A percentile compares a stretch with the other conserved stretches of the same genome.
Conservation (phyloP, 495 filamentous ascomycete species). For the Tuber borchii region DNA sequence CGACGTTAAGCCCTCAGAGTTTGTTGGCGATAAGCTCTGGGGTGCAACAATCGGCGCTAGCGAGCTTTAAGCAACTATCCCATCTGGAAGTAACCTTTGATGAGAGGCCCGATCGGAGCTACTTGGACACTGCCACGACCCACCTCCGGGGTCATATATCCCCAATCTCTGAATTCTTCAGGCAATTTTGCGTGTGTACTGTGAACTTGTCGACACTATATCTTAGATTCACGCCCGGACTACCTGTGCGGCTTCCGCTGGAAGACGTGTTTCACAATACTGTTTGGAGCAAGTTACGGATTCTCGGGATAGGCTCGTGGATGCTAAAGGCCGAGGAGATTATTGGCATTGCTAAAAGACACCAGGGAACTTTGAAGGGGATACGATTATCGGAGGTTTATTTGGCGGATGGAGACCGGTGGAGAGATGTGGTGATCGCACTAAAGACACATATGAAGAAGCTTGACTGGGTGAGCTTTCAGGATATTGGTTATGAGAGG, state of each 20-base stretch:
- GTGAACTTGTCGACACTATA: conserved; percentile 38
- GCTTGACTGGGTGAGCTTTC: conserved; percentile 38
- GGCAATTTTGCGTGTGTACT: conserved; percentile 32
- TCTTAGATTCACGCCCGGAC: conserved; percentile 38
- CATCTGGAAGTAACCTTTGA: conserved; percentile 41
- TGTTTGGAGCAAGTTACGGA: conserved; percentile 36
- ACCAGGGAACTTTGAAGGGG: conserved; percentile 35
- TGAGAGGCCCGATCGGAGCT: conserved; percentile 38
- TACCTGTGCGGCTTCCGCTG: conserved; percentile 39
- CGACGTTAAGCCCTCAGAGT: conserved; percentile 40
- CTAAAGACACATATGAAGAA: conserved; percentile 30
- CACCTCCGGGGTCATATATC: conserved; percentile 39
- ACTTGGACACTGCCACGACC: conserved; percentile 36
- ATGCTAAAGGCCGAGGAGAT: conserved; percentile 37
- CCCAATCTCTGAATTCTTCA: conserved; percentile 38
- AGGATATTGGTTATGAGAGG: conserved; percentile 37
- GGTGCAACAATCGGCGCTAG: conserved; percentile 21
- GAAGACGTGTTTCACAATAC: conserved; percentile 39
- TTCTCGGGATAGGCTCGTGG: conserved; percentile 41
- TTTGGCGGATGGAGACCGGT: conserved; percentile 35
- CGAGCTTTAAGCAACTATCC: conserved; percentile 35
- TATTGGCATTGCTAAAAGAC: conserved; percentile 35
- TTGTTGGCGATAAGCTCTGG: conserved; percentile 34
- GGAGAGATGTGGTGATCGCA: conserved; percentile 37
- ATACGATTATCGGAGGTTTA: conserved; percentile 38